Evolutionary conservation across 208 protist species (phyloP).

Genomic region (Strigomonas galati): DNA sequence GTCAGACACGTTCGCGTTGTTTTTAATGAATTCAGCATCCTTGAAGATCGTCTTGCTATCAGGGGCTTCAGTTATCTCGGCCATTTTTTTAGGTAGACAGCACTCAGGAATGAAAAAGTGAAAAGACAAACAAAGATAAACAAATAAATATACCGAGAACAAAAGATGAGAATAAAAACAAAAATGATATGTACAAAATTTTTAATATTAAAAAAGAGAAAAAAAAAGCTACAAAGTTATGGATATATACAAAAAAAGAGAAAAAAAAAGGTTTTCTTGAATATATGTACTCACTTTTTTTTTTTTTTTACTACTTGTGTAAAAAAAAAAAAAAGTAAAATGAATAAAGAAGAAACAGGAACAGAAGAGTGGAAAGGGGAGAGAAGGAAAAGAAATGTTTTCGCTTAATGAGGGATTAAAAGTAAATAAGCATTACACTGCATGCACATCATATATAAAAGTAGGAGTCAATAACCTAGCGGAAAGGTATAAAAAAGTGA

Average conservation of each 20-base stretch:
- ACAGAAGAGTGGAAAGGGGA: background rate
- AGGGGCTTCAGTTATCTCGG: conserved; percentile 29
- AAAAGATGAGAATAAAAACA: conserved; percentile 10
- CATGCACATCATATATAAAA: too few species aligned
- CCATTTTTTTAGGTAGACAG: conserved; percentile 5
- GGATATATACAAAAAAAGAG: conserved; percentile 12
- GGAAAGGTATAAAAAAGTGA: conserved; percentile 8
- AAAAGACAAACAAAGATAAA: conserved; percentile 9
- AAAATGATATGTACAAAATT: background rate
- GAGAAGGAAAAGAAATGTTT: conserved; percentile 1
- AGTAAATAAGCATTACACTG: background rate
- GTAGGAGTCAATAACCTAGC: background rate
- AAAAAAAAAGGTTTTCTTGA: conserved; percentile 9
- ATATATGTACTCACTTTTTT: background rate
- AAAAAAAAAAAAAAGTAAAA: conserved; percentile 13
- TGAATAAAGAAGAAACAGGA: conserved; percentile 12
- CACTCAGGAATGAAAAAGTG: conserved; percentile 3
- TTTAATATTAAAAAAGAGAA: conserved; percentile 15
- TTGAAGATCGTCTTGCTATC: conserved; percentile 63
- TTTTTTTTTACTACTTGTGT: background rate
- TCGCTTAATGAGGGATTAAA: background rate
- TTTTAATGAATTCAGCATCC: conserved; percentile 65
- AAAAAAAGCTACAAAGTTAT: conserved; percentile 10
- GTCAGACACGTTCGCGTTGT: conserved; percentile 53
- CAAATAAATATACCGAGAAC: conserved; percentile 17